These are phyloP conservation scores for Diaporthe citri DNA, from an alignment of 2,329 filamentous ascomycete genomes.

Conservation along the genomic window DNA sequence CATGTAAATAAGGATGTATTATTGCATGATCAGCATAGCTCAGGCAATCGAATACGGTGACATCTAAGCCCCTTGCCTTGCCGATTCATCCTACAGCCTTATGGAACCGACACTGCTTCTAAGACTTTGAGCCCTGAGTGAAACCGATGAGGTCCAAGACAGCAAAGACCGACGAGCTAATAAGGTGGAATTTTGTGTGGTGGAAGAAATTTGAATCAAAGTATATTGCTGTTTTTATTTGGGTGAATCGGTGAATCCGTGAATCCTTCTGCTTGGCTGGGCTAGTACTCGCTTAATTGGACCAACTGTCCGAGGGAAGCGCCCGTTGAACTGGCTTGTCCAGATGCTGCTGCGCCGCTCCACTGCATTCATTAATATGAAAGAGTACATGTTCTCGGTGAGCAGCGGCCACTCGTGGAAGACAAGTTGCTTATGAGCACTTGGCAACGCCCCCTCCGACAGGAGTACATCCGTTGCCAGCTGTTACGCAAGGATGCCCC, in stretches of 20 bases:
- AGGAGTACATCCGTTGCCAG: not conserved
- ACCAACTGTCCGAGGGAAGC: not conserved
- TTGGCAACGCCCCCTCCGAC: not conserved
- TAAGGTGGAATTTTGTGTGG: not conserved
- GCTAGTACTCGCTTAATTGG: not conserved
- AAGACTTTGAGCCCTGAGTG: not conserved
- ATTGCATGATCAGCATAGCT: too few species aligned
- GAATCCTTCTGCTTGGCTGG: not conserved
- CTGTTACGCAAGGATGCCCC: not conserved
- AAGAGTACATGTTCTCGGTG: not conserved
- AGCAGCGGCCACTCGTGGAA: not conserved
- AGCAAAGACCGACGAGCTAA: conserved; percentile 4
- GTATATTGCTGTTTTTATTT: not conserved
- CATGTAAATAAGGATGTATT: too few species aligned
- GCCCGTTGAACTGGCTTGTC: not conserved
- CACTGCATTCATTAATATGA: not conserved
- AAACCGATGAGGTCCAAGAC: not conserved
- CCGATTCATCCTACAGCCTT: not conserved
- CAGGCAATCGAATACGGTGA: too few species aligned
- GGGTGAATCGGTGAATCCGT: not conserved
- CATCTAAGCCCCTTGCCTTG: not conserved
- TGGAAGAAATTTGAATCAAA: not conserved
- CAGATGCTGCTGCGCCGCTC: not conserved
- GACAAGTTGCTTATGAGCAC: not conserved
- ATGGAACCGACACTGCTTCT: not conserved